phyloP scores from a whole-genome alignment of 352 stramenopile genomes.

The Aphanomyces cochlioides region DNA sequence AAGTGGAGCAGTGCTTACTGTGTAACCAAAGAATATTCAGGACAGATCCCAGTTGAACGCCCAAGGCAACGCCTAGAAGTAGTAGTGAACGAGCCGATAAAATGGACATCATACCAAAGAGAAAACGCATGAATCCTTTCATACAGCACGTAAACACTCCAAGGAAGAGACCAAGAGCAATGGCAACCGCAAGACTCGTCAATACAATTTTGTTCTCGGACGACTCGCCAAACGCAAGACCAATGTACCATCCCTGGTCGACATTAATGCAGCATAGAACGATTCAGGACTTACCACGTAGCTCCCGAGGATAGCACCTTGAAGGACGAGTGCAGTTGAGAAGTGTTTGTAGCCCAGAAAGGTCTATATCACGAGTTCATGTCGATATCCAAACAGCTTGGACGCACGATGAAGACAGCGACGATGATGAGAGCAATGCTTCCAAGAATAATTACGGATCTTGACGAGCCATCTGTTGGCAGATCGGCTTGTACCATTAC shows the following conservation, averaged over 20 bases:
- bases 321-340: slow-evolving; percentile 20
- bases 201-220: not conserved
- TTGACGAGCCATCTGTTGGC: not conserved
- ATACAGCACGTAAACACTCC: slow-evolving; percentile 6
- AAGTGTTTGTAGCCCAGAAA: slow-evolving; percentile 31
- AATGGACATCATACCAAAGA: slow-evolving; percentile 24
- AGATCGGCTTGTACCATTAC: not conserved
- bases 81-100: not conserved
- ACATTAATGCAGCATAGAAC: too few relatives aligned
- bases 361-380: slow-evolving; percentile 1
- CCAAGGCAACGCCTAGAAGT: slow-evolving; percentile 13
- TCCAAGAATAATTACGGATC: slow-evolving; percentile 5
- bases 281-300: slow-evolving; percentile 8
- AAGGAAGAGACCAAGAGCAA: slow-evolving; percentile 7
- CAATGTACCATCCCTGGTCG: slow-evolving; percentile 22
- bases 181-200: not conserved
- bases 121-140: slow-evolving; percentile 16
- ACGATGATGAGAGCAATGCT: slow-evolving; percentile 19
- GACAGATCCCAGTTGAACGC: slow-evolving; percentile 24
- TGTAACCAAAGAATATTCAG: slow-evolving; percentile 26
- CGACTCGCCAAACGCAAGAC: not conserved
- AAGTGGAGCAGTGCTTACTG: slow-evolving; percentile 3
- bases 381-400: not conserved
- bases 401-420: slow-evolving; percentile 20
- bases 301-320: slow-evolving; percentile 26